Conservation (phyloP, 495 filamentous ascomycete genomes). For the Recurvomyces mirabilis region DNA sequence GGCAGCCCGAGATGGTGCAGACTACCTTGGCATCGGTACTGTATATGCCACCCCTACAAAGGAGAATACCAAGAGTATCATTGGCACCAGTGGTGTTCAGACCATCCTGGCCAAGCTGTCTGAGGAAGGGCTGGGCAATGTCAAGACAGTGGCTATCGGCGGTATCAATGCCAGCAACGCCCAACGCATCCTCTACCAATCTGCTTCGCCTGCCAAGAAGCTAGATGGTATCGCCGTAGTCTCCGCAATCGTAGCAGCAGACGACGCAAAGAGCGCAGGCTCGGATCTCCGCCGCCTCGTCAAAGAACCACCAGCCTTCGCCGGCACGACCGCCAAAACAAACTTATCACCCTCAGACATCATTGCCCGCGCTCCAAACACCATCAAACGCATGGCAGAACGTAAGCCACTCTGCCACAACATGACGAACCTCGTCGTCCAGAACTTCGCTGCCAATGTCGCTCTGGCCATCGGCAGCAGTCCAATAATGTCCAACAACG, state of each 20-base stretch:
- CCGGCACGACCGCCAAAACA: slow-evolving; percentile 9
- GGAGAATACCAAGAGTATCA: slow-evolving; percentile 66
- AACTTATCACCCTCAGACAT: slow-evolving; percentile 29
- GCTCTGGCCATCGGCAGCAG: slow-evolving; percentile 73
- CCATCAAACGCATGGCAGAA: slow-evolving; percentile 48
- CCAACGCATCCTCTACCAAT: slow-evolving; percentile 60
- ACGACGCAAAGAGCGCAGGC: slow-evolving; percentile 51
- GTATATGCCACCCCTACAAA: slow-evolving; percentile 76
- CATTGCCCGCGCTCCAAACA: slow-evolving; percentile 37
- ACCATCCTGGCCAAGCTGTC: slow-evolving; percentile 53
- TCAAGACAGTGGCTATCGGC: slow-evolving; percentile 64
- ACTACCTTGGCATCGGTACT: slow-evolving; percentile 54
- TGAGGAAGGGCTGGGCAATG: slow-evolving; percentile 18
- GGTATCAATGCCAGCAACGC: slow-evolving; percentile 74
- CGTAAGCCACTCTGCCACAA: slow-evolving; percentile 76
- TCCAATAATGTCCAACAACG: slow-evolving; percentile 88
- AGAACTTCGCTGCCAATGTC: slow-evolving; percentile 87
- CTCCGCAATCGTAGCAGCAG: slow-evolving; percentile 71
- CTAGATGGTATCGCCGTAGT: slow-evolving; percentile 81
- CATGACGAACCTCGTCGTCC: slow-evolving; percentile 91
- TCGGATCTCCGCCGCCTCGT: slow-evolving; percentile 43
- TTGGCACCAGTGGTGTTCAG: slow-evolving; percentile 68
- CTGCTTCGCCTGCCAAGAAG: slow-evolving; percentile 36
- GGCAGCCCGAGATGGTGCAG: slow-evolving; percentile 60
- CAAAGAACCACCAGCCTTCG: slow-evolving; percentile 38